Base-by-base conservation (phyloP, 805 yeast genomes). In the Yarrowia hollandica region DNA sequence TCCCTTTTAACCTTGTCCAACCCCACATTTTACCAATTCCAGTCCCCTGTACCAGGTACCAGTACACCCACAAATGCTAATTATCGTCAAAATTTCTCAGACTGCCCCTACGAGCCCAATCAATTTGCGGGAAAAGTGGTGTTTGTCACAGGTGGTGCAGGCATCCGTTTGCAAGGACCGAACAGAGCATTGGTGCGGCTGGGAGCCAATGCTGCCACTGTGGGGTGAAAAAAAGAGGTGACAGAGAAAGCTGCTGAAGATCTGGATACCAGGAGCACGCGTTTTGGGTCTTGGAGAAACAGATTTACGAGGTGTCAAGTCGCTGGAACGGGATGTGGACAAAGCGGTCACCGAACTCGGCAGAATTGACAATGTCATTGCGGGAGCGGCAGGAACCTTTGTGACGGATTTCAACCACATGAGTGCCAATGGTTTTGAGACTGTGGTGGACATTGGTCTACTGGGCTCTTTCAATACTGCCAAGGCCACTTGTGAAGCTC, bases 311-410 rank as follows among this genome's bases (percentile, higher is more conserved):
- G 81, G 82, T 31, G 78, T 85, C 31, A 67, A 79, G 1, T 75
- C 81, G n/a, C 65, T 91, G 62, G 77, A 74, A 16, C 67, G 65
- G 5, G 96, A 96, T 0, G 96, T 81, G 1, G 79, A 80, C 5
- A 66, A 68, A 34, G 84, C 96, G 0, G 88, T 90, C 16, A 68
- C 73, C 5, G 76, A 79, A 65, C 80, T 89, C 64, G 97, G 97
- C 5, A 75, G 80, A 60, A 85, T 91, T 60, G 97, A 91, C 72
- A 87, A 72, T 70, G 95, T 91, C 26, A 87, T 91, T 70, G 92
- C 94, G 37, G 97, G 97, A 11, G 97, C 98, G 1, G 97, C 97
- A 2, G 97, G 98, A 9, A 92, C 91, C 75, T 91, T 92, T 69
- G 70, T 92, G 55, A 74, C 89, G 26, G 94, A 89, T 70, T 82